Base-by-base conservation (phyloP, 805 yeast genomes). In the Jamesozyma lodderae region DNA sequence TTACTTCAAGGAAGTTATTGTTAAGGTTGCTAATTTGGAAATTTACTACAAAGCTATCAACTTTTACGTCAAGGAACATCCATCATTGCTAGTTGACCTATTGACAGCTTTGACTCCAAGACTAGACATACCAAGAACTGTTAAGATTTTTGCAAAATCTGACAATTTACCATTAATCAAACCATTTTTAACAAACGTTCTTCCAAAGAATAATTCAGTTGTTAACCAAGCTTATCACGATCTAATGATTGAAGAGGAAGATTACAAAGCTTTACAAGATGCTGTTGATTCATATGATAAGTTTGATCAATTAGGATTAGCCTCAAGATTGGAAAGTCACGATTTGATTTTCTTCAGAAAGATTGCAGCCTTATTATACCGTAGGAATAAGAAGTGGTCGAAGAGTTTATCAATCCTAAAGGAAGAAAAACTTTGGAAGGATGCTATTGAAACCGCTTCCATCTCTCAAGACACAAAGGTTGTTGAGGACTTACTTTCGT, bases 211-310 rank as follows among this genome's bases (percentile, higher is more conserved):
- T 68, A 79, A 83, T 58, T 77, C 90, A 13, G 79, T 87, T 43
- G 96, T 92, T 31, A 92, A 92, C 66, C 79, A 81, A 53, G 97
- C 97, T 11, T 90, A 90, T 66, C 97, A 92, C 59, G 95, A 88
- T 55, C 66, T 92, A 55, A 73, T 92, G 66, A 86, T 92, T 48
- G 98, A 92, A 68, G 97, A 92, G 66, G 94, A 87, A 63, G 97
- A 92, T 62, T 78, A 90, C 70, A 84, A 86, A 64, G 80, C 96
- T 15, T 72, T 92, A 60, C 77, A 84, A 51, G 79, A 80, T 44
- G 82, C 88, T 21, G 87, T 90, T 47, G 97, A 90, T 44, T 73
- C 86, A 21, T 81, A 81, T 60, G 95, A 88, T 64, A 77, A 92
- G 62, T 92, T 81, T 65, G 96, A 92, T 61, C 83, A 90, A 40